A percentile compares a stretch with the other conserved stretches of the same genome.
Conservation (phyloP, 331 rosid genomes). For the Dryas integrifolia region DNA sequence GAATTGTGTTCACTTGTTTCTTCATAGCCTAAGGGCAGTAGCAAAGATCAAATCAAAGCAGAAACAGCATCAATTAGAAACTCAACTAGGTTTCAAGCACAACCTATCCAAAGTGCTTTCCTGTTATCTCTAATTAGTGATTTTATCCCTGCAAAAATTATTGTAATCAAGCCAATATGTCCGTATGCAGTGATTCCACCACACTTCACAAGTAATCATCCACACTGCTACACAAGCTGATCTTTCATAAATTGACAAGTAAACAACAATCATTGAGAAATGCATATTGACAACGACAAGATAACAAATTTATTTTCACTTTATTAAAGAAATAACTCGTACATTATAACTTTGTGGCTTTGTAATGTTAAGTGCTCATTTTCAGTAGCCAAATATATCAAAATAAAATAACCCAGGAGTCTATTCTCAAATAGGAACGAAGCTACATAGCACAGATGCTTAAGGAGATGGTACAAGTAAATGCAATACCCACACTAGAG, state of each 20-base stretch:
- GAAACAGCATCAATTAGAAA: neutral
- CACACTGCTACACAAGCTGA: neutral
- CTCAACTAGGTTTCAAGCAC: neutral
- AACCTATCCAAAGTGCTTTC: neutral
- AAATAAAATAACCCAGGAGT: neutral
- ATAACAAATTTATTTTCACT: neutral
- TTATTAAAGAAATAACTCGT: neutral
- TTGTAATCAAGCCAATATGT: neutral
- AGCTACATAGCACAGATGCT: too few relatives aligned
- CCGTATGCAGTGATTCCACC: neutral
- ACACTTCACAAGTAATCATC: neutral
- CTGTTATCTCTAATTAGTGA: neutral
- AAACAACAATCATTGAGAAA: neutral
- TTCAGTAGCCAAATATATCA: neutral
- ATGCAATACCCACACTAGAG: neutral
- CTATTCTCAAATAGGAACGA: neutral
- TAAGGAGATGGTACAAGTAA: neutral
- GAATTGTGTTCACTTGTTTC: neutral
- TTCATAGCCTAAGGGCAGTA: neutral
- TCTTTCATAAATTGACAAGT: neutral
- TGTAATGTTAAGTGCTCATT: neutral
- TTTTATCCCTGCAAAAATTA: neutral
- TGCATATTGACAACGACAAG: neutral
- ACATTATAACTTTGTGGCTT: neutral
- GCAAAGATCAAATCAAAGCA: neutral